Base-by-base conservation (phyloP, 176 grass and related monocot species). In the Triticum monococcum region DNA sequence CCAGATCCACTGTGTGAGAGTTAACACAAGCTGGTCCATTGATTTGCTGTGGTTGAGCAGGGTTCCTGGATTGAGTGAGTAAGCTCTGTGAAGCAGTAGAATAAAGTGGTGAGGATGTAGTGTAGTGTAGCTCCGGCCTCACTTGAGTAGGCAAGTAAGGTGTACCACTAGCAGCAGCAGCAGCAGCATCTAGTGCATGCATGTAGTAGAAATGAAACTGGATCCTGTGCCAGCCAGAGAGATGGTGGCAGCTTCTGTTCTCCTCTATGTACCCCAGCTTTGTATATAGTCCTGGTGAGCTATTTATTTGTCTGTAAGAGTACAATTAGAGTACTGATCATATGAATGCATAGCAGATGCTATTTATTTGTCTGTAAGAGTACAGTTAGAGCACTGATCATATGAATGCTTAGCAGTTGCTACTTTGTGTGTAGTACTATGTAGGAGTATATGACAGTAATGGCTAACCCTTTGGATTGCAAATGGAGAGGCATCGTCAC, bases 31-130 rank as follows among this genome's bases (percentile, higher is more conserved):
- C 32, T 81, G 63, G 86, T 48, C 36, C 40, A 23, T 18, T 54
- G 50, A 18, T 30, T 67, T 24, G 46, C 7, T 36, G 64, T 18
- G 16, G 36, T 48, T 72, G 37, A 86, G 30, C 48, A 54, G 50
- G 0, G 50, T 18, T 1, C 50, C 50, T 54, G 50, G 50, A 6
- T 54, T 54, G 50, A 54, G 50, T 54, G 57, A 46, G 40, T 48
- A 1, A 50, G 63, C 62, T 26, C 1, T 8, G 64, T 23, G 64
- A 24, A 72, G 63, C 12, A 14, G 48, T 54, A 38, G 68, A 80
- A 72, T 84, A 25, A 88, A 84, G 33, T 37, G 87, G 67, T 41
- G 31, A 72, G n/a, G 40, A 38, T 57, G 32, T 75, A 36, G 24
- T 64, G 57, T 64, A 48, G 70, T 59, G 28, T 26, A 61, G 46